Conservation (phyloP, 345 rosid species). For the Ceriops decandra region DNA sequence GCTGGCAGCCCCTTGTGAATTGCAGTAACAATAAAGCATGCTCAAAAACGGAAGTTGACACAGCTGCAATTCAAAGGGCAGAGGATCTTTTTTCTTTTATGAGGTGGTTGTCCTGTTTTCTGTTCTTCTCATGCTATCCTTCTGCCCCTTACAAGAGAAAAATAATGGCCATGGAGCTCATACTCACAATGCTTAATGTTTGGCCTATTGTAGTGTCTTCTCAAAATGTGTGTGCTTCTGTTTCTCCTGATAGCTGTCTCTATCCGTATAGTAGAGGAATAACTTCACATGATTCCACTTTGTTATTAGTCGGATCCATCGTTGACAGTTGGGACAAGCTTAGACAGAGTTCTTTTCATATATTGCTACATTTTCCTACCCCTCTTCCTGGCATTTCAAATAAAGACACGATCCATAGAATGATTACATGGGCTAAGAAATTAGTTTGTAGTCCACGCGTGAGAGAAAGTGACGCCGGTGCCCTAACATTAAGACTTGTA, state of each 20-base stretch:
- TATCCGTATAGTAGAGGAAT: constrained; percentile 61
- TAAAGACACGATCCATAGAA: constrained; percentile 57
- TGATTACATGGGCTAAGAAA: constrained; percentile 76
- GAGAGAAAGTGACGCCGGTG: constrained; percentile 98
- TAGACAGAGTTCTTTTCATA: constrained; percentile 83
- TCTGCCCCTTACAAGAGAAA: constrained; percentile 95
- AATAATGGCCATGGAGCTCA: constrained; percentile 92
- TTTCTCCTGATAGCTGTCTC: constrained; percentile 45
- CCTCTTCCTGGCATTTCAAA: constrained; percentile 89
- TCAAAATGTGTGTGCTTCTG: constrained; percentile 32
- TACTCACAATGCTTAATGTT: constrained; percentile 69
- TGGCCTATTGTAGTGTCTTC: constrained; percentile 65
- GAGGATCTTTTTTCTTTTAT: constrained; percentile 71
- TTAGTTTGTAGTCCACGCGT: constrained; percentile 95
- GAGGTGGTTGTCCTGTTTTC: constrained; percentile 84
- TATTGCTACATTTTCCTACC: constrained; percentile 77
- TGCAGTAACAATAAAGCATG: constrained; percentile 18
- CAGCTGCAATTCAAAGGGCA: constrained; percentile 45
- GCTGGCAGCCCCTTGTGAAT: constrained; percentile 53
- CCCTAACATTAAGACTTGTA: constrained; percentile 73
- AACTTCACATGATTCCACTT: constrained; percentile 71
- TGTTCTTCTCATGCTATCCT: constrained; percentile 85
- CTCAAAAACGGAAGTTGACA: constrained; percentile 29
- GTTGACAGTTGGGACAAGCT: constrained; percentile 97
- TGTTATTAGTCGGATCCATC: constrained; percentile 77